Percentiles rank a stretch among this genome's conserved stretches.
Conservation (phyloP, 2,329 filamentous ascomycete species). For the Colletotrichum acutatum region DNA sequence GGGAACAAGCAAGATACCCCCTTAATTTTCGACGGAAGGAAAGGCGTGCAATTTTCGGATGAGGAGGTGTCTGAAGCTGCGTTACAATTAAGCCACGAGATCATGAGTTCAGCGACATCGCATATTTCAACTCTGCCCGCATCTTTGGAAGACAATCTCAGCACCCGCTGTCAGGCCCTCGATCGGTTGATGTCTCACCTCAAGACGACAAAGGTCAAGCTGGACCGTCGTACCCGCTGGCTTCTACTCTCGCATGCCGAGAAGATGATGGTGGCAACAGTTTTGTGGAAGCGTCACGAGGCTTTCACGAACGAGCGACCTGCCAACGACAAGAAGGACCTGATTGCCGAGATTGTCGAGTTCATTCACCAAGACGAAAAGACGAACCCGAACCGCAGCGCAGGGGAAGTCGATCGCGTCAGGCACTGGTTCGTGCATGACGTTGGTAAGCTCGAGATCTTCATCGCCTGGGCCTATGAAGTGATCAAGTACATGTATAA, state of each 20-base stretch:
- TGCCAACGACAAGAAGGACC: constrained; percentile 71
- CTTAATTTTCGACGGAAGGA: constrained; percentile 81
- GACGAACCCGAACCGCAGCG: constrained; percentile 70
- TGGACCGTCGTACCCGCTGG: constrained; percentile 80
- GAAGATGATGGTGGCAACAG: constrained; percentile 82
- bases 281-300: constrained; percentile 86
- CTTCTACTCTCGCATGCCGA: constrained; percentile 88
- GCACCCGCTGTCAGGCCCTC: constrained; percentile 77
- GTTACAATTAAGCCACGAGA: constrained; percentile 80
- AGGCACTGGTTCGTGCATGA: constrained; percentile 90
- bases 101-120: constrained; percentile 80
- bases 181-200: constrained; percentile 80
- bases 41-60: constrained; percentile 73
- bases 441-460: constrained; percentile 75
- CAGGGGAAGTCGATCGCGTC: constrained; percentile 80
- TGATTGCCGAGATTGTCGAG: constrained; percentile 79
- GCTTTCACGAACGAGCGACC: constrained; percentile 69
- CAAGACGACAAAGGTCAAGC: constrained; percentile 69
- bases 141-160: constrained; percentile 84
- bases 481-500: constrained; percentile 79
- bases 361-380: constrained; percentile 83
- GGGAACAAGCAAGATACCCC: constrained; percentile 84
- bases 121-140: constrained; percentile 79
- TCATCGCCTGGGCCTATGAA: constrained; percentile 83
- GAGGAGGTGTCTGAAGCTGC: constrained; percentile 82